Conservation (phyloP, 2,329 filamentous ascomycete species). For the Aspergillus sp. region DNA sequence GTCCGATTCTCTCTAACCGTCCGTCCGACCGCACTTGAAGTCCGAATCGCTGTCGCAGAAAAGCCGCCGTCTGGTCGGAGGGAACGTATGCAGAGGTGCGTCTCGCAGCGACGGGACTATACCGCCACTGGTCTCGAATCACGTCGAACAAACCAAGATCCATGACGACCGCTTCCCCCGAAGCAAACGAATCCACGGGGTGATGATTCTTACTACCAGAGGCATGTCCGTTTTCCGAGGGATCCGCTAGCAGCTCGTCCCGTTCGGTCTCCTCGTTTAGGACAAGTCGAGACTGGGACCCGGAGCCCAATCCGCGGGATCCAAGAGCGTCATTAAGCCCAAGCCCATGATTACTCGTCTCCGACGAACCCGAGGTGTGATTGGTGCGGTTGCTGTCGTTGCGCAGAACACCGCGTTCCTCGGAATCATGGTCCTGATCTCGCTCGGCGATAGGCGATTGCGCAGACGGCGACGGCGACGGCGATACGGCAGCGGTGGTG, state of each 20-base stretch:
- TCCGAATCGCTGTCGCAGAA: conserved; percentile 39
- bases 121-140: conserved; percentile 41
- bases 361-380: conserved; percentile 31
- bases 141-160: conserved; percentile 36
- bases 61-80: conserved; percentile 36
- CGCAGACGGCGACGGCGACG: conserved; percentile 11
- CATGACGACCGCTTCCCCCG: conserved; percentile 39
- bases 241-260: conserved; percentile 36
- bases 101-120: conserved; percentile 24
- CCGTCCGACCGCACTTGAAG: conserved; percentile 36
- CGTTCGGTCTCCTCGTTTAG: conserved; percentile 27
- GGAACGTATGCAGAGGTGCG: conserved; percentile 27
- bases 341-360: conserved; percentile 29
- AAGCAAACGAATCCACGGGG: conserved; percentile 38
- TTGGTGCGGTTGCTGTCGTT: conserved; percentile 22
- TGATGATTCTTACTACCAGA: conserved; percentile 27
- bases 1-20: conserved; percentile 31
- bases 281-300: not conserved
- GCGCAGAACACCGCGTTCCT: conserved; percentile 57
- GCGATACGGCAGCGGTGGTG: not conserved
- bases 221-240: conserved; percentile 23
- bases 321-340: conserved; percentile 43
- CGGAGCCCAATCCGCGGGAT: conserved; percentile 15
- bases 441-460: conserved; percentile 22
- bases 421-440: conserved; percentile 57